phyloP scores from a whole-genome alignment of 495 filamentous ascomycete species.

The Mytilinidion resinicola region DNA sequence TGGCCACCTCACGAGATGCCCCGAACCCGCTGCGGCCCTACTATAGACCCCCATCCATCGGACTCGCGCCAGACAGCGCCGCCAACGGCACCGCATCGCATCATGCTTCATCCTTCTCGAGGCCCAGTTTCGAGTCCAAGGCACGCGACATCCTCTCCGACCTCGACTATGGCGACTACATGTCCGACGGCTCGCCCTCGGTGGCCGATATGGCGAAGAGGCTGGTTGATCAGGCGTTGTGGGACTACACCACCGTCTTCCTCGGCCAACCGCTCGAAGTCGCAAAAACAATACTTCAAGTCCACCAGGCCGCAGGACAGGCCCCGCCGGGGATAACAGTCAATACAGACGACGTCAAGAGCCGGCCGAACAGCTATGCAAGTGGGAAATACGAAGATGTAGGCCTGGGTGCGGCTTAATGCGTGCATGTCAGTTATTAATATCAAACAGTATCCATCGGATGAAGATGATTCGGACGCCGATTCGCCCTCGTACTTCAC shows the following conservation, averaged over 20 bases:
- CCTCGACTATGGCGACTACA: constrained; percentile 81
- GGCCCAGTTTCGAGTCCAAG: constrained; percentile 58
- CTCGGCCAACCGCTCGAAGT: constrained; percentile 96
- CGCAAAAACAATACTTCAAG: constrained; percentile 86
- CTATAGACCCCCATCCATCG: constrained; percentile 80
- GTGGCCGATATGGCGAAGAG: constrained; percentile 63
- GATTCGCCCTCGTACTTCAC: constrained; percentile 78
- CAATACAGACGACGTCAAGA: constrained; percentile 26
- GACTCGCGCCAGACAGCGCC: constrained; percentile 38
- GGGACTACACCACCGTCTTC: constrained; percentile 77
- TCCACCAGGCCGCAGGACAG: constrained; percentile 49
- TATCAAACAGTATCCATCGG: constrained; percentile 40
- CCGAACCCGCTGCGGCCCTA: constrained; percentile 92
- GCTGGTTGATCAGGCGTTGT: constrained; percentile 69
- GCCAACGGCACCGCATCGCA: constrained; percentile 14
- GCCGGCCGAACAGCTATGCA: constrained; percentile 34
- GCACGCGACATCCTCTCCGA: constrained; percentile 79
- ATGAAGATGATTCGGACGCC: constrained; percentile 57
- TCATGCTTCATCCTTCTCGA: constrained; percentile 10
- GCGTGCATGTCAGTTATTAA: constrained; percentile 6
- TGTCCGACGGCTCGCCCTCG: constrained; percentile 69
- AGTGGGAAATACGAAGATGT: constrained; percentile 46
- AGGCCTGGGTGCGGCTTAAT: constrained; percentile 19
- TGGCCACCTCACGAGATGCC: constrained; percentile 46
- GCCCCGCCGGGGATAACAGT: constrained; percentile 27